Conservation (phyloP, 2,329 filamentous ascomycete species). For the Fusarium sulawesiense region DNA sequence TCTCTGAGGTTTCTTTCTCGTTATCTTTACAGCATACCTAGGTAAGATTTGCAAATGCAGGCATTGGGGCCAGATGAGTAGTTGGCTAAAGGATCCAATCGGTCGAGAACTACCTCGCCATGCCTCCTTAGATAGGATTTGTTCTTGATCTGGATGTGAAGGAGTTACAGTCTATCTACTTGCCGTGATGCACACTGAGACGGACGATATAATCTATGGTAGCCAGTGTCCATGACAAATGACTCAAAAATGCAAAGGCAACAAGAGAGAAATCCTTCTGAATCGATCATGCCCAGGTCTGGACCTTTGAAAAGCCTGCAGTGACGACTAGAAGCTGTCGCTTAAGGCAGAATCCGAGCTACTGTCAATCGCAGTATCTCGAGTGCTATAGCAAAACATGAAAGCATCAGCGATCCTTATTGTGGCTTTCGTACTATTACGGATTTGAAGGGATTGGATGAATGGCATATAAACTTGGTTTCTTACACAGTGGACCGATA, state of each 20-base stretch:
- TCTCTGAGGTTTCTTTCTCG: background rate
- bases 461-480: background rate
- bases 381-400: background rate
- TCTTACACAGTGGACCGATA: background rate
- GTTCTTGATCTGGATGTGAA: background rate
- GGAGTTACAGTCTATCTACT: background rate
- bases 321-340: too few species aligned
- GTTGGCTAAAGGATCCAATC: background rate
- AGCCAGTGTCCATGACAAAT: too few species aligned
- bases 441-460: background rate
- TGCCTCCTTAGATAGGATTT: background rate
- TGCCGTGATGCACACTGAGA: background rate
- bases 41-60: background rate
- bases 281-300: too few species aligned
- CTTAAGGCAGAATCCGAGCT: too few species aligned
- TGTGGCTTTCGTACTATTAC: background rate
- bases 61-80: background rate
- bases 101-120: background rate
- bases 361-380: too few species aligned
- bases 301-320: too few species aligned
- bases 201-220: too few species aligned
- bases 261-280: too few species aligned
- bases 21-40: background rate
- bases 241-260: too few species aligned
- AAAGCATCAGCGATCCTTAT: background rate